Evolutionary conservation across 148 eudicot genomes (phyloP).

Genomic region (Hydrangea macrophylla): DNA sequence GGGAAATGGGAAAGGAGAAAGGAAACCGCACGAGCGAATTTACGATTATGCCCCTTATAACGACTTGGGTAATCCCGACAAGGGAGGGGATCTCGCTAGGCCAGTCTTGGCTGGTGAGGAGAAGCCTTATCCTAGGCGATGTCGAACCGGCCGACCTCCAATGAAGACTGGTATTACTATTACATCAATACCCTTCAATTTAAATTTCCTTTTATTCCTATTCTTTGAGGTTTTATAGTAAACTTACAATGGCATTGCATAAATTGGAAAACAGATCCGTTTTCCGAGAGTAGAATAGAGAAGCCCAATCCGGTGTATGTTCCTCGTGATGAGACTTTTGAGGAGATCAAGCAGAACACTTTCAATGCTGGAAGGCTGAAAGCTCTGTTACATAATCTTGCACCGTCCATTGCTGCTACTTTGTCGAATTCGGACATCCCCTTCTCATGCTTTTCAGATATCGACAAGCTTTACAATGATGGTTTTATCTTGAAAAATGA

Average conservation of each 20-base stretch:
- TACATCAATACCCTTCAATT: too few relatives aligned
- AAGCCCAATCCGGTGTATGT: conserved; percentile 77
- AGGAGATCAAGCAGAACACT: conserved; percentile 70
- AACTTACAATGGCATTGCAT: too few relatives aligned
- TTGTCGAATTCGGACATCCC: conserved; percentile 67
- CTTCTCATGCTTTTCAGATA: conserved; percentile 68
- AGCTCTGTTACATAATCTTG: conserved; percentile 74
- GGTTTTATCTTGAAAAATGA: conserved; percentile 54
- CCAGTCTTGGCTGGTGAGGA: conserved; percentile 64
- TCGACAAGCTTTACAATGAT: conserved; percentile 68
- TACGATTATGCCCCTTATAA: conserved; percentile 91
- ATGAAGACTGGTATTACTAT: conserved; percentile 55
- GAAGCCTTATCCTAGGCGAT: conserved; percentile 93
- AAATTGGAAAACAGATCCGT: too few relatives aligned
- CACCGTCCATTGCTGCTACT: conserved; percentile 60
- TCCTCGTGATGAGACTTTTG: too few relatives aligned
- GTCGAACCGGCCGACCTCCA: conserved; percentile 86
- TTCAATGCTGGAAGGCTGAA: conserved; percentile 71
- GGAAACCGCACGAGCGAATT: conserved; percentile 71
- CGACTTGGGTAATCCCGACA: conserved; percentile 85
- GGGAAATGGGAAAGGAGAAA: conserved; percentile 77
- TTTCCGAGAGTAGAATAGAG: conserved; percentile 60
- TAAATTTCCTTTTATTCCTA: too few relatives aligned
- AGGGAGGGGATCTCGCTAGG: conserved; percentile 55
- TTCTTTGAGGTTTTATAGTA: too few relatives aligned